Conservation (phyloP, 2,329 filamentous ascomycete genomes). For the Trichoderma sp. region DNA sequence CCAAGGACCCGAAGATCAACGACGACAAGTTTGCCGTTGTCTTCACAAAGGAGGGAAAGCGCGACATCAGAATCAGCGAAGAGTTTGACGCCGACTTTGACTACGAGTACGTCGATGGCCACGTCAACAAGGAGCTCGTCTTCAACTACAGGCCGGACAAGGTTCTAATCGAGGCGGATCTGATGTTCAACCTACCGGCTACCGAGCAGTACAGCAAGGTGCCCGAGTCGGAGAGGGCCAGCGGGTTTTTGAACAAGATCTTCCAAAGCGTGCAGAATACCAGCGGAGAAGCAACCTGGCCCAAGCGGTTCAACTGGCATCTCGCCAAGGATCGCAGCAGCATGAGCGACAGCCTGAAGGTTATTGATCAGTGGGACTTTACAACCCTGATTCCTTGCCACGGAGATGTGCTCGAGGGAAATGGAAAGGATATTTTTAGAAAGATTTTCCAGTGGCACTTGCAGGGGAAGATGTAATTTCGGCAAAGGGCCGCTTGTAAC, state of each 20-base stretch:
- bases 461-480: slow-evolving; percentile 34
- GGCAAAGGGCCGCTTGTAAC: not conserved
- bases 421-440: slow-evolving; percentile 74
- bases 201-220: slow-evolving; percentile 81
- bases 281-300: slow-evolving; percentile 68
- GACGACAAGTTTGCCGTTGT: slow-evolving; percentile 66
- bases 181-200: slow-evolving; percentile 89
- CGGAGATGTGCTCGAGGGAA: slow-evolving; percentile 79
- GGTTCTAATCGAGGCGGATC: slow-evolving; percentile 84
- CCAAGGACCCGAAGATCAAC: slow-evolving; percentile 48
- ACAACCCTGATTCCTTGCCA: slow-evolving; percentile 87
- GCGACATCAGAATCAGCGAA: slow-evolving; percentile 60
- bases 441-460: slow-evolving; percentile 87
- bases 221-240: slow-evolving; percentile 46
- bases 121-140: slow-evolving; percentile 85
- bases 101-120: slow-evolving; percentile 77
- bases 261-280: slow-evolving; percentile 63
- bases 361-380: slow-evolving; percentile 82
- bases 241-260: slow-evolving; percentile 46
- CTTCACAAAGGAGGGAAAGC: slow-evolving; percentile 63
- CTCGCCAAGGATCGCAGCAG: slow-evolving; percentile 64
- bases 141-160: slow-evolving; percentile 79
- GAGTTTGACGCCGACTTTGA: slow-evolving; percentile 90
- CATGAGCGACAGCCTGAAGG: slow-evolving; percentile 70
- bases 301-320: slow-evolving; percentile 86